A percentile compares a stretch with the other conserved stretches of the same genome.
Evolutionary conservation across 495 filamentous ascomycete species (phyloP).

Genomic region (Durotheca rogersii): DNA sequence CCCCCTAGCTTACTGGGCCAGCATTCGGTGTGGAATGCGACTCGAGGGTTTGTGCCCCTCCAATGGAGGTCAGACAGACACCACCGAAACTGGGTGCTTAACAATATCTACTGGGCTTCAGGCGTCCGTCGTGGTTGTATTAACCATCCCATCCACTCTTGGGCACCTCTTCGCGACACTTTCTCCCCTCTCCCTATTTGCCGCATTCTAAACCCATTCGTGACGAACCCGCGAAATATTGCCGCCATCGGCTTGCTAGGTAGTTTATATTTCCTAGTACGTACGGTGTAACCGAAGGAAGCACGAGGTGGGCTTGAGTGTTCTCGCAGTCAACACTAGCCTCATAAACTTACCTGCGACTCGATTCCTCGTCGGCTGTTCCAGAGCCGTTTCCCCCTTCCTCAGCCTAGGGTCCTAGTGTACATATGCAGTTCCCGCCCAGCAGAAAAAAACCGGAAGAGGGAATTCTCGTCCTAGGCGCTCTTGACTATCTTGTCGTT

Average conservation of each 20-base stretch:
- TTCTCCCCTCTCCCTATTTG: background rate
- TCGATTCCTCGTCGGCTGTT: slow-evolving; percentile 22
- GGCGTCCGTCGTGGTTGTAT: background rate
- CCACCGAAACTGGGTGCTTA: background rate
- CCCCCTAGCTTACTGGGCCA: too few relatives aligned
- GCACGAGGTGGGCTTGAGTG: background rate
- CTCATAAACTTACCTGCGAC: slow-evolving; percentile 12
- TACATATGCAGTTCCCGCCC: slow-evolving; percentile 24
- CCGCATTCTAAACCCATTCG: background rate
- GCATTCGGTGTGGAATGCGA: too few relatives aligned
- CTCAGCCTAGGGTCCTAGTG: slow-evolving; percentile 21
- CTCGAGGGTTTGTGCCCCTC: background rate
- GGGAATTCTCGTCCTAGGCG: slow-evolving; percentile 58
- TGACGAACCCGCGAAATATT: background rate
- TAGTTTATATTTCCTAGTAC: background rate
- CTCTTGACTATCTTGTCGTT: slow-evolving; percentile 70
- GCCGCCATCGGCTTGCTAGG: background rate
- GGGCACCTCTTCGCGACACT: background rate
- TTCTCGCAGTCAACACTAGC: slow-evolving; percentile 7
- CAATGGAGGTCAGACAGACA: background rate
- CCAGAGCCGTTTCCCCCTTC: slow-evolving; percentile 13
- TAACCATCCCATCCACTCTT: background rate
- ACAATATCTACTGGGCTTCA: background rate
- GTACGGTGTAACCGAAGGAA: slow-evolving; percentile 1
- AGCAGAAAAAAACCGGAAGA: slow-evolving; percentile 4